These are phyloP conservation scores for Candida namnaoensis DNA, from an alignment of 805 yeast genomes.

Conservation along the genomic window DNA sequence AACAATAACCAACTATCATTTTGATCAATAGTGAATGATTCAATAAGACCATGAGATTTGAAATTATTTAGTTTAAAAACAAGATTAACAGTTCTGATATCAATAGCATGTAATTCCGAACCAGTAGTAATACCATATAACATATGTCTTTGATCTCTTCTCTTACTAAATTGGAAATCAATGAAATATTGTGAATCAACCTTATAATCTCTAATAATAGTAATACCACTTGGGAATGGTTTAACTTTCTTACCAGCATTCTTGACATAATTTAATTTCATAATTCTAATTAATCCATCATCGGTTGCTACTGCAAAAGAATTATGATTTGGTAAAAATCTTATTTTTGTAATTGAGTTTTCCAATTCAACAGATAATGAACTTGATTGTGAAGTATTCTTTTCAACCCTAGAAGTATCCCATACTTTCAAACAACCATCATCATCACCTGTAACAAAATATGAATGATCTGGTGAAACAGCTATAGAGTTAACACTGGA, in stretches of 20 bases:
- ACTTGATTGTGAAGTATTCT: conserved; percentile 47
- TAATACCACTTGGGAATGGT: conserved; percentile 7
- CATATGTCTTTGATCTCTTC: conserved; percentile 27
- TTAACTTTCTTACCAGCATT: conserved; percentile 2
- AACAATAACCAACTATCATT: conserved; percentile 54
- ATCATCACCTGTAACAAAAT: conserved; percentile 72
- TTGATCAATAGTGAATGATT: conserved; percentile 48
- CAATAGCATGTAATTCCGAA: conserved; percentile 43
- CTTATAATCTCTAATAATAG: conserved; percentile 31
- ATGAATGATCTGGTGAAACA: conserved; percentile 52
- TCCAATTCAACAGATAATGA: conserved; percentile 37
- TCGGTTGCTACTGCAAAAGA: conserved; percentile 47
- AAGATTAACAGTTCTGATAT: conserved; percentile 46
- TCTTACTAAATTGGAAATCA: conserved; percentile 31
- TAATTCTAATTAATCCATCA: conserved; percentile 24
- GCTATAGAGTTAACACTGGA: conserved; percentile 48
- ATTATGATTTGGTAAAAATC: conserved; percentile 44
- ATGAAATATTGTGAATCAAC: conserved; percentile 35
- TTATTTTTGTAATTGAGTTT: conserved; percentile 38
- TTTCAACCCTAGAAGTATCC: conserved; percentile 62
- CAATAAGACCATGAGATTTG: conserved; percentile 55
- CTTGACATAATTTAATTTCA: conserved; percentile 26
- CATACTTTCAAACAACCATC: conserved; percentile 68
- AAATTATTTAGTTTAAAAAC: conserved; percentile 40
- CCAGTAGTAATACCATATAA: conserved; percentile 45